phyloP scores from a whole-genome alignment of 768 basidiomycete genomes.

The Termitomyces sp. region DNA sequence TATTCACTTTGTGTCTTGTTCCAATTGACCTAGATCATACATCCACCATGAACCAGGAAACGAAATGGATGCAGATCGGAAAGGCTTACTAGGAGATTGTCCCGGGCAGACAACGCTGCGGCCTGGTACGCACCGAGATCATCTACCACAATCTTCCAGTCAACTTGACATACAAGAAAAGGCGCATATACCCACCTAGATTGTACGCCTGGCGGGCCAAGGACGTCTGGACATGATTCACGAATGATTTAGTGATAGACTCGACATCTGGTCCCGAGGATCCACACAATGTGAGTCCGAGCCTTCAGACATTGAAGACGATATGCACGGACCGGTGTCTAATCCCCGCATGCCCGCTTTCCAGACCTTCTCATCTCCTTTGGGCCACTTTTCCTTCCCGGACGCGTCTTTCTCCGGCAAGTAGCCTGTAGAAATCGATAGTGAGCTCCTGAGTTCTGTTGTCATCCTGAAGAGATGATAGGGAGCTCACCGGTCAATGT shows the following conservation, averaged over 20 bases:
- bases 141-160: conserved; percentile 33
- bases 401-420: conserved; percentile 70
- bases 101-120: conserved; percentile 81
- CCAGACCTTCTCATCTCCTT: conserved; percentile 75
- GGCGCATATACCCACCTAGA: conserved; percentile 42
- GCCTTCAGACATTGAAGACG: not conserved
- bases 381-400: conserved; percentile 85
- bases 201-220: conserved; percentile 91
- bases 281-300: not conserved
- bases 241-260: conserved; percentile 68
- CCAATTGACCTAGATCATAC: conserved; percentile 63
- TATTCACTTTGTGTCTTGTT: conserved; percentile 76
- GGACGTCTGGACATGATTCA: conserved; percentile 84
- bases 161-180: not conserved
- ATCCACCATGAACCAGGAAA: conserved; percentile 6
- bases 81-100: conserved; percentile 71
- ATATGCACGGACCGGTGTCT: conserved; percentile 44
- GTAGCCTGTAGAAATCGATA: conserved; percentile 49
- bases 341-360: conserved; percentile 55
- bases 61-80: not conserved
- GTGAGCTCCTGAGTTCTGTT: not conserved
- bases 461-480: not conserved
- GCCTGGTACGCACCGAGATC: conserved; percentile 90
- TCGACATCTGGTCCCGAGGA: conserved; percentile 41
- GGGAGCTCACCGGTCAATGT: conserved; percentile 52